Conservation (phyloP, 768 basidiomycete genomes). For the Mrakia hoshinonis region DNA sequence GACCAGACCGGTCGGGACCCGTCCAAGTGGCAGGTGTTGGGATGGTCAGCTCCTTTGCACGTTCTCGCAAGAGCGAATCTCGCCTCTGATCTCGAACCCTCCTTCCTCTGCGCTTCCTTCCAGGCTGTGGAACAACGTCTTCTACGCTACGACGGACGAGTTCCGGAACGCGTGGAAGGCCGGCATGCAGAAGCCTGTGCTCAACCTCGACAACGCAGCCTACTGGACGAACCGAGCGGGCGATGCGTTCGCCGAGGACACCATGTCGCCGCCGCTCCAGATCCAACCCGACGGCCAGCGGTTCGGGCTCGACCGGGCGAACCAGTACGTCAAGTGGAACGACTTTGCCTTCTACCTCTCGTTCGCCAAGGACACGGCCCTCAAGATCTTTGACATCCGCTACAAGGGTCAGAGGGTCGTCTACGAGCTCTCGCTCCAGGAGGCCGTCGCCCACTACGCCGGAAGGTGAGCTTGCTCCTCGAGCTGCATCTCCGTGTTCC, state of each 20-base stretch:
- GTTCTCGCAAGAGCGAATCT: neutral
- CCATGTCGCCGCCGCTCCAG: constrained; percentile 31
- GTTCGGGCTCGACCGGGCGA: constrained; percentile 33
- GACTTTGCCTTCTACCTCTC: constrained; percentile 34
- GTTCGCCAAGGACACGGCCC: constrained; percentile 34
- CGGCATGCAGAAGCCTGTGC: constrained; percentile 46
- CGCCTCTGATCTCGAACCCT: neutral
- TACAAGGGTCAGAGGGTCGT: constrained; percentile 34
- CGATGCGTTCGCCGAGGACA: constrained; percentile 30
- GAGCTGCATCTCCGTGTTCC: constrained; percentile 56
- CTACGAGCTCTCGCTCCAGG: constrained; percentile 35
- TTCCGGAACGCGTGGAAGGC: constrained; percentile 41
- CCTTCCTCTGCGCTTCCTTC: constrained; percentile 39
- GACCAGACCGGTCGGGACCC: constrained; percentile 37
- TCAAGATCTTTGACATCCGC: constrained; percentile 35
- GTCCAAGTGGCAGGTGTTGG: constrained; percentile 32
- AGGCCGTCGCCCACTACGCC: constrained; percentile 35
- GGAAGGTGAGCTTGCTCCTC: constrained; percentile 45
- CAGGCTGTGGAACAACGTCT: constrained; percentile 39
- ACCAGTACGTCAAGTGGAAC: constrained; percentile 35
- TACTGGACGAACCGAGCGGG: constrained; percentile 33
- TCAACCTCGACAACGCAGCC: constrained; percentile 33
- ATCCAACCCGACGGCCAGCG: constrained; percentile 35
- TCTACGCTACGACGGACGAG: constrained; percentile 31
- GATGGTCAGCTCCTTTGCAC: constrained; percentile 27